These are phyloP conservation scores for Cutaneotrichosporon sp. DNA, from an alignment of 1,284 basidiomycete species.

Conservation along the genomic window DNA sequence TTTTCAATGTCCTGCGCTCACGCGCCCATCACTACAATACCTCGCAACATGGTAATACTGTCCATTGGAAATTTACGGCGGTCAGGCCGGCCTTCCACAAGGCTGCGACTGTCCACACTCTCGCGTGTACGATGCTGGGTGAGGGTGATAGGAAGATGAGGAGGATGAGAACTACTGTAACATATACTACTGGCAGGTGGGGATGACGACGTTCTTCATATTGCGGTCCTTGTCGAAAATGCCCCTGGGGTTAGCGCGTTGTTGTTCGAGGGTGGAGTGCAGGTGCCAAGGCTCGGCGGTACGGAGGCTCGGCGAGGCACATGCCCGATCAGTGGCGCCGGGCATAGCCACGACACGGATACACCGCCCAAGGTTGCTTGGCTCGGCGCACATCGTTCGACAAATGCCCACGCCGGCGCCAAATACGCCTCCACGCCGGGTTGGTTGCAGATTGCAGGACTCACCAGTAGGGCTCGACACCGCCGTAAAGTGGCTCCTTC, in stretches of 20 bases:
- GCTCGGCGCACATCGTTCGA: not conserved
- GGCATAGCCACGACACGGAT: no score
- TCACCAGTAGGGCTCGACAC: constrained; percentile 72
- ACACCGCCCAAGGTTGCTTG: not conserved
- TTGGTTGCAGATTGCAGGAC: not conserved
- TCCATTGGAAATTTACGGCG: constrained; percentile 8
- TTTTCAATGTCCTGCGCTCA: no score
- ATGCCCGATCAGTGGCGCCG: not conserved
- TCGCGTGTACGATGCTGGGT: not conserved
- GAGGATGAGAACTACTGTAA: not conserved
- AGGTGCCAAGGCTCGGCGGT: constrained; percentile 1
- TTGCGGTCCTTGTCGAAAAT: constrained; percentile 61
- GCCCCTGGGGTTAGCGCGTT: constrained; percentile 45
- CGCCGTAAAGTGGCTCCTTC: constrained; percentile 67
- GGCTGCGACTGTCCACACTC: not conserved
- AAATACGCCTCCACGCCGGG: not conserved
- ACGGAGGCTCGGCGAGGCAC: not conserved
- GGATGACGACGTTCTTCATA: constrained; percentile 56
- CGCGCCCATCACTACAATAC: no score
- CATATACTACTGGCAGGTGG: constrained; percentile 38
- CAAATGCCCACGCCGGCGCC: not conserved
- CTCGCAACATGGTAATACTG: constrained; percentile 4
- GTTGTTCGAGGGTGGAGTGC: not conserved
- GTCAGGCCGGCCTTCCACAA: constrained; percentile 5
- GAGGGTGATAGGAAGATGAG: not conserved